A percentile compares a stretch with the other conserved stretches of the same genome.
These are phyloP conservation scores for Mallotus repandus DNA, from an alignment of 441 rosid genomes.

Conservation along the genomic window DNA sequence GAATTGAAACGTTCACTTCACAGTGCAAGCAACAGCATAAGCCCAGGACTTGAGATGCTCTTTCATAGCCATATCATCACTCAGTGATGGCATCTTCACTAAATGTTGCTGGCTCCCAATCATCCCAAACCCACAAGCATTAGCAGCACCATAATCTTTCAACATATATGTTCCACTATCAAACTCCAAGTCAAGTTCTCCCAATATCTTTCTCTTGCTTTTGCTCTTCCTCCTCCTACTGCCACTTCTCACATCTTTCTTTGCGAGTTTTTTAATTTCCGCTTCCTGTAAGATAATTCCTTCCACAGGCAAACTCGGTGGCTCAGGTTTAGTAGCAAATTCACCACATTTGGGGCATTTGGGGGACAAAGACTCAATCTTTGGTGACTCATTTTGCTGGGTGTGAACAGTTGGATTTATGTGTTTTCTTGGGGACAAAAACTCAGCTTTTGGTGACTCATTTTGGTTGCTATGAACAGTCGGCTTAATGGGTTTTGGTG, in stretches of 20 bases:
- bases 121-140: neutral
- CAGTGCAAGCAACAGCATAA: slow-evolving; percentile 51
- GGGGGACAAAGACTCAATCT: neutral
- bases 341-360: slow-evolving; percentile 27
- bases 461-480: neutral
- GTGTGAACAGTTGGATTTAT: neutral
- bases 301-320: neutral
- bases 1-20: slow-evolving; percentile 25
- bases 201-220: slow-evolving; percentile 34
- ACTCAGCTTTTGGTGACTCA: slow-evolving; percentile 6
- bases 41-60: slow-evolving; percentile 65
- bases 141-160: slow-evolving; percentile 14
- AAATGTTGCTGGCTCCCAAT: slow-evolving; percentile 4
- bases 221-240: slow-evolving; percentile 22
- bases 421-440: neutral
- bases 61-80: slow-evolving; percentile 58
- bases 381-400: neutral
- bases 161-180: neutral
- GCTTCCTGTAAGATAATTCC: slow-evolving; percentile 7
- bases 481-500: slow-evolving; percentile 17
- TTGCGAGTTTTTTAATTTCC: slow-evolving; percentile 9
- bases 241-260: slow-evolving; percentile 20
- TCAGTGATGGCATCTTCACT: slow-evolving; percentile 42
- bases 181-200: slow-evolving; percentile 31
- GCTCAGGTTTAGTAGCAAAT: slow-evolving; percentile 8